phyloP scores from a whole-genome alignment of 768 basidiomycete species.

The Kwoniella botswanensis region DNA sequence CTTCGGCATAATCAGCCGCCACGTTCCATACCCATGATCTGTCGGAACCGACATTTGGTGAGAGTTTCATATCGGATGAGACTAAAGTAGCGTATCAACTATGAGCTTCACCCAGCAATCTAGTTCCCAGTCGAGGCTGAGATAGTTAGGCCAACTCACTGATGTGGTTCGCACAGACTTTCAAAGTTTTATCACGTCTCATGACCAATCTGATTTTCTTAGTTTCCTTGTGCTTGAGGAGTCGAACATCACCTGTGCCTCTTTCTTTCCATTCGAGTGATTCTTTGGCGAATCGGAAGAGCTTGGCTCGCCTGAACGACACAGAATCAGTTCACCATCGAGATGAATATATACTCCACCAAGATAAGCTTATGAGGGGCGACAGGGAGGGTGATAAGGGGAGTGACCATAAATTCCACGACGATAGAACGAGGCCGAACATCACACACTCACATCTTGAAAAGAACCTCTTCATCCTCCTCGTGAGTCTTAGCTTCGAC shows the following conservation, averaged over 20 bases:
- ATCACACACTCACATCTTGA: slow-evolving; percentile 81
- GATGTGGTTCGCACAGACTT: slow-evolving; percentile 97
- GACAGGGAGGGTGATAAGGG: no score
- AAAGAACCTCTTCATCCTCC: slow-evolving; percentile 87
- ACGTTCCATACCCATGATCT: slow-evolving; percentile 99
- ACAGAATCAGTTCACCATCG: slow-evolving; percentile 6
- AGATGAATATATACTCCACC: not conserved
- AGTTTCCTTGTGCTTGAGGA: slow-evolving; percentile 84
- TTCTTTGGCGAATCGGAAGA: slow-evolving; percentile 86
- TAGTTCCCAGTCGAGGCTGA: no score
- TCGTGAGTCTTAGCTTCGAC: slow-evolving; percentile 94
- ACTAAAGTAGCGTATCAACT: slow-evolving; percentile 62
- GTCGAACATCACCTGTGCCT: slow-evolving; percentile 92
- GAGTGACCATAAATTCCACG: no score
- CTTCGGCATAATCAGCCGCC: slow-evolving; percentile 90
- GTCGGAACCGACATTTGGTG: slow-evolving; percentile 98
- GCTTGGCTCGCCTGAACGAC: slow-evolving; percentile 82
- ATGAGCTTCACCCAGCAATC: not conserved
- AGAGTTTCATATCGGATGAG: slow-evolving; percentile 84
- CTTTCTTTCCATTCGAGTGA: slow-evolving; percentile 96
- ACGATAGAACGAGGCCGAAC: no score
- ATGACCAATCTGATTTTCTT: slow-evolving; percentile 95
- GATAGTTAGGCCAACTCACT: slow-evolving; percentile 63
- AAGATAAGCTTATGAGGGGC: no score
- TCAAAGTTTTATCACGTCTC: slow-evolving; percentile 99